Evolutionary conservation across 192 early-diverging fungal species (phyloP).

Genomic region (Funneliformis mosseae): DNA sequence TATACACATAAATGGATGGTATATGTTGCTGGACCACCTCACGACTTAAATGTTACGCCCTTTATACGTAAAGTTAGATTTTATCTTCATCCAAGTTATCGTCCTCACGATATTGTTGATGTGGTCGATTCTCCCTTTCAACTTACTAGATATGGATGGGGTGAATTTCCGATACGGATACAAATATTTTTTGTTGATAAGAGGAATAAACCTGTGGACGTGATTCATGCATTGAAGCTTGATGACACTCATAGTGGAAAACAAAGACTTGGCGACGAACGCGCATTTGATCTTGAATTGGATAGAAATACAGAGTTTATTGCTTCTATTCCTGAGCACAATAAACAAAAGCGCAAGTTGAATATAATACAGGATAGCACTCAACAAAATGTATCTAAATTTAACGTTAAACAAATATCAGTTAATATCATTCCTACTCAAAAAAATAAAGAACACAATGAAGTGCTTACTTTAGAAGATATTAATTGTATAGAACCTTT

Average conservation of each 20-base stretch:
- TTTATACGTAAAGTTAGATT: constrained; percentile 84
- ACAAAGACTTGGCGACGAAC: constrained; percentile 73
- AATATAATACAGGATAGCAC: background rate
- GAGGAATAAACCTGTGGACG: constrained; percentile 81
- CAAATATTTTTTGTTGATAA: constrained; percentile 82
- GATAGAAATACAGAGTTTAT: constrained; percentile 79
- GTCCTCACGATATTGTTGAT: constrained; percentile 87
- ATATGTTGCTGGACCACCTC: constrained; percentile 70
- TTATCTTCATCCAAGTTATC: constrained; percentile 88
- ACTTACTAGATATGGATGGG: constrained; percentile 90
- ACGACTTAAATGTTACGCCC: constrained; percentile 50
- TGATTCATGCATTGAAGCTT: constrained; percentile 81
- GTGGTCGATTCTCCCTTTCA: constrained; percentile 76
- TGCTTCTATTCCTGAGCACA: constrained; percentile 14
- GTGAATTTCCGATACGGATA: constrained; percentile 87
- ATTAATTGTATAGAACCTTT: constrained; percentile 23
- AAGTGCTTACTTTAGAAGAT: background rate
- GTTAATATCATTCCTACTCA: background rate
- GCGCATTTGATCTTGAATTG: constrained; percentile 78
- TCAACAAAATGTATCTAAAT: background rate
- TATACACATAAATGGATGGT: constrained; percentile 91
- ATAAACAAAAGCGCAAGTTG: background rate
- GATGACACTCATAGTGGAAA: constrained; percentile 71
- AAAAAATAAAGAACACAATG: background rate
- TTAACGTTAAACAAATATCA: background rate